These are phyloP conservation scores for Calophaca sinica DNA, from an alignment of 306 rosid genomes.

Conservation along the genomic window DNA sequence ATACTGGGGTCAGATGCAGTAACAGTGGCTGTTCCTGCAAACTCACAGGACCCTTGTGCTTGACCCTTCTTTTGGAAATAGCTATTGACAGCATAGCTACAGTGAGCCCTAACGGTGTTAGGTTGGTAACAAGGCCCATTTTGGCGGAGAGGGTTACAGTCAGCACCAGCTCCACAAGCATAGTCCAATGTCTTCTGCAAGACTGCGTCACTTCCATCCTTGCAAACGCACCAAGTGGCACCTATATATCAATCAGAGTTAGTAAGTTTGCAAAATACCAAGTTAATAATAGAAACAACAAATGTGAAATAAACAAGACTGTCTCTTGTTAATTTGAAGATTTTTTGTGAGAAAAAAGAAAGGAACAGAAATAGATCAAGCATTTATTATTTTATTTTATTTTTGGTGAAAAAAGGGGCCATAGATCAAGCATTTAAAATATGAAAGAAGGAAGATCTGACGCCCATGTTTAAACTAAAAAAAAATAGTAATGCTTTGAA, in stretches of 20 bases:
- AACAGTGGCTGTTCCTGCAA: slow-evolving; percentile 65
- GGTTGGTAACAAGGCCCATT: slow-evolving; percentile 70
- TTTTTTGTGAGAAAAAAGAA: no score
- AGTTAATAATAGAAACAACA: not conserved
- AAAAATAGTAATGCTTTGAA: not conserved
- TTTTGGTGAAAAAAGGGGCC: no score
- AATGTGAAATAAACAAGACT: not conserved
- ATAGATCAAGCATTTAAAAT: slow-evolving; percentile 10
- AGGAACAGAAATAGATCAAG: not conserved
- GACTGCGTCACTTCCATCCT: slow-evolving; percentile 61
- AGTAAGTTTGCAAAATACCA: no score
- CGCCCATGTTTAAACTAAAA: not conserved
- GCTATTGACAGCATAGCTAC: slow-evolving; percentile 85
- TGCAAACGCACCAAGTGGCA: slow-evolving; percentile 86
- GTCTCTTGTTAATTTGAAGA: not conserved
- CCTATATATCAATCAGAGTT: slow-evolving; percentile 46
- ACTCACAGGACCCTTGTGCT: slow-evolving; percentile 73
- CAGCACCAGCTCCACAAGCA: slow-evolving; percentile 96
- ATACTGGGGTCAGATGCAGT: slow-evolving; percentile 77
- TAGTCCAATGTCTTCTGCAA: slow-evolving; percentile 80
- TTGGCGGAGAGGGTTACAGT: slow-evolving; percentile 67
- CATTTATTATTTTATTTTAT: no score
- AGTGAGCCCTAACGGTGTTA: slow-evolving; percentile 73
- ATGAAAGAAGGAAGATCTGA: not conserved
- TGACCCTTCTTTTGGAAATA: slow-evolving; percentile 83